Percentiles rank a stretch among this genome's conserved stretches.
Conservation (phyloP, 2,329 filamentous ascomycete species). For the Hymenoscyphus infarciens region DNA sequence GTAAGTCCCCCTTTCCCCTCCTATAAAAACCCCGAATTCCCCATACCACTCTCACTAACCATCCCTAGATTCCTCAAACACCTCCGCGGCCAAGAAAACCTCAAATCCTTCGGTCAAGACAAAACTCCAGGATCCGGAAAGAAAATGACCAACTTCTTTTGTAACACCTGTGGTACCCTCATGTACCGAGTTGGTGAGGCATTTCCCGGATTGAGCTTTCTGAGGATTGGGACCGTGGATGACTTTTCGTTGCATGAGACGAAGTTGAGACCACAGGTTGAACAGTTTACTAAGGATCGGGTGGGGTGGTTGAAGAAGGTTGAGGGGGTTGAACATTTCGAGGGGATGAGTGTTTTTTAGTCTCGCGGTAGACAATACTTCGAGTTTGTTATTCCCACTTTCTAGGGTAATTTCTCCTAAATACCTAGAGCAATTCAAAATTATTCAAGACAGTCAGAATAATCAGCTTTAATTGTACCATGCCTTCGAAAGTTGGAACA, state of each 20-base stretch:
- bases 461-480: too few species aligned
- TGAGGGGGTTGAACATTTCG: conserved; percentile 5
- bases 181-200: conserved; percentile 50
- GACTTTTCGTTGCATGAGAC: conserved; percentile 56
- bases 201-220: conserved; percentile 45
- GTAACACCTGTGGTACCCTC: conserved; percentile 53
- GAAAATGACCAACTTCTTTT: conserved; percentile 59
- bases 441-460: too few species aligned
- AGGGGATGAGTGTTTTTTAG: background rate
- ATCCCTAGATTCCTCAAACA: conserved; percentile 38
- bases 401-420: too few species aligned
- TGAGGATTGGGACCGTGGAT: conserved; percentile 58
- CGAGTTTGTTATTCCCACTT: too few species aligned
- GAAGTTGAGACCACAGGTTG: conserved; percentile 48
- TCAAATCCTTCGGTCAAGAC: conserved; percentile 44
- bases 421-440: too few species aligned
- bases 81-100: conserved; percentile 44
- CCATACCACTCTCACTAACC: too few species aligned
- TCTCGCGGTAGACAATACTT: too few species aligned
- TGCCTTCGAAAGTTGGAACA: too few species aligned
- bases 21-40: too few species aligned
- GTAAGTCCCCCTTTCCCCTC: conserved; percentile 19
- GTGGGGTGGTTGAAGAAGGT: conserved; percentile 41
- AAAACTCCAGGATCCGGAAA: conserved; percentile 45
- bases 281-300: conserved; percentile 50